Base-by-base conservation (phyloP, 2,329 filamentous ascomycete species). In the Nakataea oryzae region DNA sequence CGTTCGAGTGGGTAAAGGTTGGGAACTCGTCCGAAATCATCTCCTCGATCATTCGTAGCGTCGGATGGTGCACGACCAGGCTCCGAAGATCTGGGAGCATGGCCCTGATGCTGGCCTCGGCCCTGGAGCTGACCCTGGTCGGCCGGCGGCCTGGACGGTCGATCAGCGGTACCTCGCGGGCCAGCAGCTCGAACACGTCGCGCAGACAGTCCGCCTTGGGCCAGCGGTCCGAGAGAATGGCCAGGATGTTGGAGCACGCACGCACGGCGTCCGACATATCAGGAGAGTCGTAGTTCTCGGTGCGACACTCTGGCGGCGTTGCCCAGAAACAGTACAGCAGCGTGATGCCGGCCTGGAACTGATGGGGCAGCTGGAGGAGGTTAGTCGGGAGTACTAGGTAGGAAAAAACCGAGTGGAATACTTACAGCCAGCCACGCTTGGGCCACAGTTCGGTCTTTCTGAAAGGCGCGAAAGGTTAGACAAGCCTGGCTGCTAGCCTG, bases 251-350 rank as follows among this genome's bases (percentile, higher is more conserved):
- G 2, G 69, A 72, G 60, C 73, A 75, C 5, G 73, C 72, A 26
- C 73, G 63, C 6, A 74, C 62, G 1, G 73, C 73, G 57, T 74
- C 72, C 0, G 71, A 66, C 0, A 74, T 71, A 14, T 72, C 70
- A 0, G 67, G 64, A 0, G 67, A 67, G 54, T 69, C 64, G 47
- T 70, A 74, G 14, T 67, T 70, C 1, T 68, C 67, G 0, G 70
- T 70, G 60, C 72, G 64, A 9, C 66, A 64, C 32, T 68, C 63
- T 0, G 70, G 70, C 6, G 73, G 72, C 14, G 73, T 74, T 21
- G 72, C 71, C 65, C 68, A 74, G 64, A 74, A 74, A 64, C 72
- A 74, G 63, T 74, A 74, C 2, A 75, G 62, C 2, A 75, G 67
- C 0, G 72, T 72, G 1, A 74, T 68, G 8, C 72, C 72, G 3